Base-by-base conservation (phyloP, 2,329 filamentous ascomycete genomes). In the Ascochyta viciae-villosae region DNA sequence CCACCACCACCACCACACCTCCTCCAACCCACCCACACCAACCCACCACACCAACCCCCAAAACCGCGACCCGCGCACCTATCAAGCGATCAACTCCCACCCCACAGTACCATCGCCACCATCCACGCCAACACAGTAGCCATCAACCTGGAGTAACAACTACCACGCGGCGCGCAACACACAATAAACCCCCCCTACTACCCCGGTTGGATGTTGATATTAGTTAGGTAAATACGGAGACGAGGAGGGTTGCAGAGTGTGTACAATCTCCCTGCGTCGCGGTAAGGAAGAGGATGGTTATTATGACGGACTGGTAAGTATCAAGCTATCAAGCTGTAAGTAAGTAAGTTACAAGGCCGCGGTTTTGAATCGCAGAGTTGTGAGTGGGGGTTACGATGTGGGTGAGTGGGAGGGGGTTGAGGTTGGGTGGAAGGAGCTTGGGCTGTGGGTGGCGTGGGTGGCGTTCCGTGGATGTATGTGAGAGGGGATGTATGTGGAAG, bases 91-190 rank as follows among this genome's bases (percentile, higher is more conserved):
- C n/a, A n/a, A n/a, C n/a, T n/a, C n/a, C 72, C 72, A 83, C 35
- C 67, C 70, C 4, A 63, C 60, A n/a, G n/a, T 12, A 75, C 75
- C 85, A 4, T 64, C 73, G 6, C 68, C 81, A 34, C 73, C 81
- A 4, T 79, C 79, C n/a, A 26, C 43, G 0, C 44, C 71, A 42
- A 70, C 74, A 1, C 4, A 67, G 70, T 72, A n/a, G 60, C 65
- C 2, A 68, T 83, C 1, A 79, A 83, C 42, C 79, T 78, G 22
- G 73, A 85, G 3, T 77, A 83, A 19, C 19, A 19, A 19, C 39
- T 85, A 80, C 74, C 85, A 85, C 60, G 81, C 82, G 0, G 83
- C 82, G 3, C 69, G 80, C 19, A 19, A 19, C 3, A n/a, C n/a
- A n/a, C 19, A 0, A 79, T 85, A 1, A 74, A 74, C 6, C 74